Evolutionary conservation across 148 eudicot genomes (phyloP).

Genomic region (Chenopodium formosanum): DNA sequence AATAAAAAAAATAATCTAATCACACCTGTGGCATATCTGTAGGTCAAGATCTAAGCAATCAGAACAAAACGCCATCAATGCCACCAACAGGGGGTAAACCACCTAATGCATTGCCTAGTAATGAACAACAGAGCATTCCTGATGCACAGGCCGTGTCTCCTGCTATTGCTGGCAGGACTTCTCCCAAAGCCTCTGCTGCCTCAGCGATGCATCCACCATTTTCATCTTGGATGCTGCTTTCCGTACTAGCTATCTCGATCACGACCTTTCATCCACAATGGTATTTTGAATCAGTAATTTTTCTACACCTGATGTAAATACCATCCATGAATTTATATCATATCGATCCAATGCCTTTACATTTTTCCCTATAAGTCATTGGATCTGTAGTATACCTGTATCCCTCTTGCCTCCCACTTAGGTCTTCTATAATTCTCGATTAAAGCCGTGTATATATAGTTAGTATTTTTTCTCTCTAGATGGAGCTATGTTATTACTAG

Average conservation of each 20-base stretch:
- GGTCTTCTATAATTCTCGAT: slow-evolving; percentile 13
- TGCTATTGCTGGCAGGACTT: slow-evolving; percentile 78
- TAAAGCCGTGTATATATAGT: slow-evolving; percentile 20
- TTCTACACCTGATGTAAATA: slow-evolving; percentile 35
- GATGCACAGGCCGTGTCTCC: slow-evolving; percentile 64
- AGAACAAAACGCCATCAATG: slow-evolving; percentile 35
- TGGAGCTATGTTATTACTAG: background rate
- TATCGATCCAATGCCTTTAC: slow-evolving; percentile 25
- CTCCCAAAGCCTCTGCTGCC: slow-evolving; percentile 54
- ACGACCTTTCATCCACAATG: slow-evolving; percentile 32
- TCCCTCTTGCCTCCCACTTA: background rate
- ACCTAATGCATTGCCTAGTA: slow-evolving; percentile 58
- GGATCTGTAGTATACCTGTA: slow-evolving; percentile 13
- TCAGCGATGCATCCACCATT: slow-evolving; percentile 18
- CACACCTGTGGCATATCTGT: slow-evolving; percentile 5
- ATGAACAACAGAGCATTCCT: slow-evolving; percentile 60
- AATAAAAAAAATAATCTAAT: background rate
- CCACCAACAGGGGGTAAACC: slow-evolving; percentile 38
- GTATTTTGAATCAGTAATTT: background rate
- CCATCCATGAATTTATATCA: slow-evolving; percentile 15
- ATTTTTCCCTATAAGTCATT: slow-evolving; percentile 31
- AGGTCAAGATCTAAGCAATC: slow-evolving; percentile 59
- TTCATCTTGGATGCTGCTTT: slow-evolving; percentile 25
- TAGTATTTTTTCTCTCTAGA: background rate
- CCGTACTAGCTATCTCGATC: slow-evolving; percentile 28